These are phyloP conservation scores for Colletotrichum magnum DNA, from an alignment of 2,329 filamentous ascomycete species.

Conservation along the genomic window DNA sequence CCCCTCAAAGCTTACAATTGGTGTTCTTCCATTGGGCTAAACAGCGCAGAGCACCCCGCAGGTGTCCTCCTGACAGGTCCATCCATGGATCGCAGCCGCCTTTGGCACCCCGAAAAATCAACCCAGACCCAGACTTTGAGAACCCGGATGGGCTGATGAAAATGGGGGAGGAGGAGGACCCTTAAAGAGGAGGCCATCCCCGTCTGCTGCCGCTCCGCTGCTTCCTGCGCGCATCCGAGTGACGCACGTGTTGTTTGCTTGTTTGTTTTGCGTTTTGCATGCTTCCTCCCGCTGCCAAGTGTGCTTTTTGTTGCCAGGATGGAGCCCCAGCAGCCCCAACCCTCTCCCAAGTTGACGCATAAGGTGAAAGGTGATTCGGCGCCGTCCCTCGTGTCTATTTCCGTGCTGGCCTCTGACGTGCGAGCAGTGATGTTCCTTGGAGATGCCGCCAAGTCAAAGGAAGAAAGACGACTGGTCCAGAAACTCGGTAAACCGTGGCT, in stretches of 20 bases:
- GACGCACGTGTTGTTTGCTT: conserved; percentile 1
- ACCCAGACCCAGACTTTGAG: too few species aligned
- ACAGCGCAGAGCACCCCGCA: background rate
- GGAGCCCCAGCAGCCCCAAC: background rate
- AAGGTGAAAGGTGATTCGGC: conserved; percentile 17
- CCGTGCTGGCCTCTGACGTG: background rate
- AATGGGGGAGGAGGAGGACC: background rate
- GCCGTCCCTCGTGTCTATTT: background rate
- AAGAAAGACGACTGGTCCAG: conserved; percentile 47
- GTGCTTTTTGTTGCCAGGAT: conserved; percentile 5
- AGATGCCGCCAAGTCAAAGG: conserved; percentile 37
- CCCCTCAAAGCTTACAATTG: conserved; percentile 10
- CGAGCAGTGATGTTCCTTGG: conserved; percentile 21
- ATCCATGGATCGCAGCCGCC: conserved; percentile 1
- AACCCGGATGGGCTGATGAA: background rate
- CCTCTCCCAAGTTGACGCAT: conserved; percentile 8
- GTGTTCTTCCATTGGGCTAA: conserved; percentile 14
- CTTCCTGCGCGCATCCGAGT: conserved; percentile 1
- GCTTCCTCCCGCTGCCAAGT: background rate
- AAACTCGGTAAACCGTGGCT: conserved; percentile 45
- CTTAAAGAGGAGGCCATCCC: conserved; percentile 8
- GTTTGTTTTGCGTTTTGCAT: background rate
- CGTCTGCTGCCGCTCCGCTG: conserved; percentile 1
- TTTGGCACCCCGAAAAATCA: too few species aligned
- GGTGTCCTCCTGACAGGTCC: background rate